Evolutionary conservation across 768 basidiomycete genomes (phyloP).

Genomic region (Rubroboletus satanas): DNA sequence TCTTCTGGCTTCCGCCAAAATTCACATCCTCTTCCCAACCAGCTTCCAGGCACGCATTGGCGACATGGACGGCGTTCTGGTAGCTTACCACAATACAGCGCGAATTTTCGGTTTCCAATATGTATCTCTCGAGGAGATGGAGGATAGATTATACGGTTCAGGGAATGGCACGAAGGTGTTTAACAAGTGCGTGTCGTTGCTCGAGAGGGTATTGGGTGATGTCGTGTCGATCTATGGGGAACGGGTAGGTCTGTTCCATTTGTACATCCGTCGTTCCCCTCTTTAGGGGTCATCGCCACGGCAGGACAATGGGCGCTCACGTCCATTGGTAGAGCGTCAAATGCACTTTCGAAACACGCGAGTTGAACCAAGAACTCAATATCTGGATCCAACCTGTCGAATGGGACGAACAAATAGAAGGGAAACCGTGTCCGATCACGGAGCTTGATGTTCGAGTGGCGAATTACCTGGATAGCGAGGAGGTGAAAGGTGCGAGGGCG

Average conservation of each 20-base stretch:
- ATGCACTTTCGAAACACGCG: slow-evolving; percentile 58
- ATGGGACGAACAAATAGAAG: slow-evolving; percentile 38
- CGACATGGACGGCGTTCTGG: slow-evolving; percentile 91
- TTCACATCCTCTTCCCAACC: neutral
- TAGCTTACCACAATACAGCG: slow-evolving; percentile 85
- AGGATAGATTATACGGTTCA: slow-evolving; percentile 67
- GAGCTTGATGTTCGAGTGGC: slow-evolving; percentile 52
- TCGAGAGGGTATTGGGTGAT: slow-evolving; percentile 65
- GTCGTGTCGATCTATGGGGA: slow-evolving; percentile 58
- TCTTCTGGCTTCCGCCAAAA: too few species aligned
- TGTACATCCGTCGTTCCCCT: neutral
- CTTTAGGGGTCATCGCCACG: neutral
- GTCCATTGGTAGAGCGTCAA: slow-evolving; percentile 43
- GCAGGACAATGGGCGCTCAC: neutral
- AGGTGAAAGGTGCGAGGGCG: slow-evolving; percentile 38
- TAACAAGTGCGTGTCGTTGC: slow-evolving; percentile 60
- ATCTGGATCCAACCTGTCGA: slow-evolving; percentile 66
- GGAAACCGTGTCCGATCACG: slow-evolving; percentile 42
- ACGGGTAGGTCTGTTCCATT: slow-evolving; percentile 43
- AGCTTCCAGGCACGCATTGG: slow-evolving; percentile 96
- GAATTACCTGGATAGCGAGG: slow-evolving; percentile 42
- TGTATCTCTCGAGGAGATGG: slow-evolving; percentile 83
- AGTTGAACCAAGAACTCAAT: slow-evolving; percentile 41
- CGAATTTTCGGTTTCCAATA: slow-evolving; percentile 94
- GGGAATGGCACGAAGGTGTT: slow-evolving; percentile 65